These are phyloP conservation scores for Hypocrella siamensis DNA, from an alignment of 2,329 filamentous ascomycete genomes.

Conservation along the genomic window DNA sequence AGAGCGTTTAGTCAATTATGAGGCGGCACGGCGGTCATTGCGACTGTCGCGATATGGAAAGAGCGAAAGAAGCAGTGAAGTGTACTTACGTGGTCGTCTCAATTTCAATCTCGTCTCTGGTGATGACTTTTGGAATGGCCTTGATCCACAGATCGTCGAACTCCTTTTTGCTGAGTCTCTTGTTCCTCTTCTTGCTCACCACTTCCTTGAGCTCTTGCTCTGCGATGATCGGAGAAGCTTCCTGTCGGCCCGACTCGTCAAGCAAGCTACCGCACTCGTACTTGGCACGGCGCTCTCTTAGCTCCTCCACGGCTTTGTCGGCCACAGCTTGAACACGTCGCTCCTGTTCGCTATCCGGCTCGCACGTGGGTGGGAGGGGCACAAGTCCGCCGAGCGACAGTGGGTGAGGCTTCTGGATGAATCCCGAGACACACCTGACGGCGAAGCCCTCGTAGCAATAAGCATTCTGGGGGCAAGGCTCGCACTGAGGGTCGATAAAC, in stretches of 20 bases:
- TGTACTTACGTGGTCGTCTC: conserved; percentile 35
- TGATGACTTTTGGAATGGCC: conserved; percentile 56
- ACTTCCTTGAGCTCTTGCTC: conserved; percentile 66
- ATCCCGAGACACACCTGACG: conserved; percentile 72
- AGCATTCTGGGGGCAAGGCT: conserved; percentile 79
- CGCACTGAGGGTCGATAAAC: conserved; percentile 65
- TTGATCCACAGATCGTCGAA: conserved; percentile 78
- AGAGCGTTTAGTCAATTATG: no score
- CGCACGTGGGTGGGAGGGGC: conserved; percentile 79
- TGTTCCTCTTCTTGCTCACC: conserved; percentile 61
- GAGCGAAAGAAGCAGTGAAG: not conserved
- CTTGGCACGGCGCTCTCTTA: conserved; percentile 71
- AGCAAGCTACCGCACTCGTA: conserved; percentile 73
- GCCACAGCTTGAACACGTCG: conserved; percentile 76
- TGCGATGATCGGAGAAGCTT: conserved; percentile 40
- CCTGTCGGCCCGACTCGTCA: conserved; percentile 42
- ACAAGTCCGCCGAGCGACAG: conserved; percentile 66
- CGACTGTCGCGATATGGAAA: not conserved
- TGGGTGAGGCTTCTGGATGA: conserved; percentile 71
- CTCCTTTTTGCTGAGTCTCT: conserved; percentile 71
- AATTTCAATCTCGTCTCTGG: conserved; percentile 43
- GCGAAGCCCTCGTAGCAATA: conserved; percentile 69
- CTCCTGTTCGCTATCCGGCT: conserved; percentile 86
- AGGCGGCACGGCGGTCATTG: no score
- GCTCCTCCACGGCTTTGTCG: conserved; percentile 71